A percentile compares a stretch with the other conserved stretches of the same genome.
These are phyloP conservation scores for Orbilia blumenaviensis DNA, from an alignment of 2,329 filamentous ascomycete species.

Conservation along the genomic window DNA sequence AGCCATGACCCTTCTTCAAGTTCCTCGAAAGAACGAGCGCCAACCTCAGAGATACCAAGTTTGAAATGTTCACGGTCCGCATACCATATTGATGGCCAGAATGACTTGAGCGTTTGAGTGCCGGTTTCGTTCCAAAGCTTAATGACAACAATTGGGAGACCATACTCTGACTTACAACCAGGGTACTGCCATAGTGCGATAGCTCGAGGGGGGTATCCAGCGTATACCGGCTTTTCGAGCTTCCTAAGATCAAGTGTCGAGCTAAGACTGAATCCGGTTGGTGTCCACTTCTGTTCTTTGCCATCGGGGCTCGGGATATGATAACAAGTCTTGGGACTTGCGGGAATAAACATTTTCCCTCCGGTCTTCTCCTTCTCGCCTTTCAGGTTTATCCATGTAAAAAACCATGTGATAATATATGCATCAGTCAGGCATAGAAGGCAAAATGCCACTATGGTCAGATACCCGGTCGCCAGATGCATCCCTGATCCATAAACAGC, in stretches of 20 bases:
- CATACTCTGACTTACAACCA: not conserved
- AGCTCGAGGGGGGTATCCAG: conserved; percentile 18
- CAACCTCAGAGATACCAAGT: not conserved
- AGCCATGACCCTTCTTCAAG: not conserved
- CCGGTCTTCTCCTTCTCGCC: not conserved
- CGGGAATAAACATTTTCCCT: not conserved
- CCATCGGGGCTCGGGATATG: not conserved
- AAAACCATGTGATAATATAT: conserved; percentile 14
- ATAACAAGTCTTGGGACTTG: not conserved
- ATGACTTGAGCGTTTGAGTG: conserved; percentile 6
- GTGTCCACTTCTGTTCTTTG: not conserved
- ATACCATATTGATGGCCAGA: not conserved
- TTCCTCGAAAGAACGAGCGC: conserved; percentile 7
- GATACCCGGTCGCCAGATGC: too few relatives aligned
- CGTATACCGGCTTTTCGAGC: not conserved
- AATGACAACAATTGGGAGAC: not conserved
- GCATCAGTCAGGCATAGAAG: not conserved
- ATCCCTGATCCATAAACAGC: too few relatives aligned
- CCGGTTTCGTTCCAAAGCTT: conserved; percentile 22
- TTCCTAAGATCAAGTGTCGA: not conserved
- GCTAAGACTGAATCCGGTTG: conserved; percentile 8
- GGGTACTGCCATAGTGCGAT: not conserved
- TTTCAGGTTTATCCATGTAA: not conserved
- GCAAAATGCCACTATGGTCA: not conserved
- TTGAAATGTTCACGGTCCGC: not conserved